Base-by-base conservation (phyloP, 768 basidiomycete genomes). In the Cystobasidium ongulense region DNA sequence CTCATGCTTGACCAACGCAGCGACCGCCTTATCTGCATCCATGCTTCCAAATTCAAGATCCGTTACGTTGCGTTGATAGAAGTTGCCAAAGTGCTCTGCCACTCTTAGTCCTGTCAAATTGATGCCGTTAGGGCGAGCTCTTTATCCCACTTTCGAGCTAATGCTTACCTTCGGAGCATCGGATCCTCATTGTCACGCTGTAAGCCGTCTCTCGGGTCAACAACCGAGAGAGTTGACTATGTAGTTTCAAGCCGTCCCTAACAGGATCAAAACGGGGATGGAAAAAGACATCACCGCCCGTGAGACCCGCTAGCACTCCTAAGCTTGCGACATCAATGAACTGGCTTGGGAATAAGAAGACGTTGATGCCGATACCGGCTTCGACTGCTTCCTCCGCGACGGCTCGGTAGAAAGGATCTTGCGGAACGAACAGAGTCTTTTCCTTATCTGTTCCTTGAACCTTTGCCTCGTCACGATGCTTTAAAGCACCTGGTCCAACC, bases 201-300 rank as follows among this genome's bases (percentile, higher is more conserved):
- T 89, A 97, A 0, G 84, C 92, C 10, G 88, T 88, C 76, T 85
- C 87, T 29, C 92, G 84, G 1, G 84, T 82, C 35, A 91, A 78
- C 7, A 94, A 79, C 23, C 90, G 85, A 68, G 84, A 84, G 25
- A 98, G 79, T 77, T 97, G 90, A n/a, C 88, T 88, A n/a, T 85
- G 82, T 15, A 99, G 78, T 4, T 86, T 82, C 8, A 83, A 78
- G 8, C 84, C 84, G 79, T 96, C 92, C 62, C 89, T 85, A 7
- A 81, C 80, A 1, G 86, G 84, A 65, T 88, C 85, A 80, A 92
- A 99, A n/a, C 90, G 86, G 10, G 95, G 96, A 78, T 94, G 90
- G 83, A 89, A 95, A 82, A 89, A 94, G 0, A 95, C 78, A 72
- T 93, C 91, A 23, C 96, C 96, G 17, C 96, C 96, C 7, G 91